Base-by-base conservation (phyloP, 768 basidiomycete species). In the Rhodotorula diobovata region DNA sequence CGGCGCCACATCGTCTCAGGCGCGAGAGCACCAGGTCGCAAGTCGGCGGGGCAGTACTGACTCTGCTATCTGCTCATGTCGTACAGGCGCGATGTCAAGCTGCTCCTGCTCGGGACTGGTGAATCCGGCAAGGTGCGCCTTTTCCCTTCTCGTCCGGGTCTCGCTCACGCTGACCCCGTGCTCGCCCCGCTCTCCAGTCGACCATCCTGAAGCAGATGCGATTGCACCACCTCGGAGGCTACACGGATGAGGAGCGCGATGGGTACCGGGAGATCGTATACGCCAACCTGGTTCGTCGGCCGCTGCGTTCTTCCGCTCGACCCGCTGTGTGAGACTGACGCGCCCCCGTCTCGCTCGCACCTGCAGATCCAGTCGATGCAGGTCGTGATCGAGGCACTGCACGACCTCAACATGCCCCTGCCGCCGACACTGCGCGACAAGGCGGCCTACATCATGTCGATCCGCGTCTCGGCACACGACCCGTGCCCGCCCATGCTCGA, bases 171-270 rank as follows among this genome's bases (percentile, higher is more conserved):
- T 41, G 9, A 25, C 50, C n/a, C 32, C 32, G 4, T 25, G 6
- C 51, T 8, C 8, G 0, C 2, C 35, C n/a, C 18, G n/a, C 46
- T 34, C 56, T 57, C n/a, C 58, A 96, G 88, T 91, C 90, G 1
- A 94, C 93, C 1, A 90, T 95, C 48, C 86, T 97, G 67, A 96
- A 95, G 83, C 93, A 96, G 81, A 95, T 97, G 93, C 93, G 95
- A 79, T 88, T 95, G 81, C 94, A 95, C 73, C 91, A 95, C 80
- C 89, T 93, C 74, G 73, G 70, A 18, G 75, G 72, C 0, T 96
- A 95, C 84, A 91, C 89, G 76, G 88, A 88, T 58, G 86, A 87
- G 75, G 93, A 96, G 82, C 85, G 93, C 56, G 92, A 95, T 62
- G 90, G 89, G 25, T 96, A 93, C 86, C 91, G 90, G 81, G 93